Evolutionary conservation across 192 early-diverging fungal species (phyloP).

Genomic region (Coemansia sp.): DNA sequence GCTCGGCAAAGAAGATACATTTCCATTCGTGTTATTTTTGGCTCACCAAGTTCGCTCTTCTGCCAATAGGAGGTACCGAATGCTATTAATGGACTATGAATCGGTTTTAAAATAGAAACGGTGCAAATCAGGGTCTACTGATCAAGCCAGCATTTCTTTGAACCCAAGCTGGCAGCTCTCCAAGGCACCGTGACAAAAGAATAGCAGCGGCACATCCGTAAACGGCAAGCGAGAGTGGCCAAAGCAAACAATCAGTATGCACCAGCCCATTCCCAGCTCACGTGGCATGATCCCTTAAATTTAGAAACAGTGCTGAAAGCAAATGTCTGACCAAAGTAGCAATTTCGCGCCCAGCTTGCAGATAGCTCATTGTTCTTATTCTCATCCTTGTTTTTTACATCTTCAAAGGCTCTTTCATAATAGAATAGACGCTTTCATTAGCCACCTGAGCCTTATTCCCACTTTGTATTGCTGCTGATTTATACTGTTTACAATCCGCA

Average conservation of each 20-base stretch:
- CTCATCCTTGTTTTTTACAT: not conserved
- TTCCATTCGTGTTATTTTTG: not conserved
- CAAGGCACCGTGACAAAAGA: too few relatives aligned
- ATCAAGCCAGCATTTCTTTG: not conserved
- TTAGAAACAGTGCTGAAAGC: not conserved
- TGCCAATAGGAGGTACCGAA: not conserved
- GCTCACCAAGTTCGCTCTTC: not conserved
- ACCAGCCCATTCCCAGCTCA: not conserved
- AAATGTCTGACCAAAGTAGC: not conserved
- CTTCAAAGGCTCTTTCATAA: not conserved
- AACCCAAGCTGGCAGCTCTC: too few relatives aligned
- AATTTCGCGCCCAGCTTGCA: not conserved
- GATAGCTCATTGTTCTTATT: not conserved
- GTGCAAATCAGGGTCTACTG: not conserved
- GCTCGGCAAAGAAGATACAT: not conserved
- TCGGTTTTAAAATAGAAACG: not conserved
- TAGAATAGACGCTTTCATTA: not conserved
- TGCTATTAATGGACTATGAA: not conserved
- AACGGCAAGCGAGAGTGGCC: not conserved
- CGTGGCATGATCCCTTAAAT: constrained; percentile 8
- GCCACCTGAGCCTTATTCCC: not conserved
- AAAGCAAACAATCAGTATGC: not conserved
- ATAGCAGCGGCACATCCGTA: not conserved
- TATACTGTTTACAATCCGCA: too few relatives aligned
- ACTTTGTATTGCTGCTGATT: too few relatives aligned